Evolutionary conservation across 345 rosid genomes (phyloP).

Genomic region (Camelina laxa): DNA sequence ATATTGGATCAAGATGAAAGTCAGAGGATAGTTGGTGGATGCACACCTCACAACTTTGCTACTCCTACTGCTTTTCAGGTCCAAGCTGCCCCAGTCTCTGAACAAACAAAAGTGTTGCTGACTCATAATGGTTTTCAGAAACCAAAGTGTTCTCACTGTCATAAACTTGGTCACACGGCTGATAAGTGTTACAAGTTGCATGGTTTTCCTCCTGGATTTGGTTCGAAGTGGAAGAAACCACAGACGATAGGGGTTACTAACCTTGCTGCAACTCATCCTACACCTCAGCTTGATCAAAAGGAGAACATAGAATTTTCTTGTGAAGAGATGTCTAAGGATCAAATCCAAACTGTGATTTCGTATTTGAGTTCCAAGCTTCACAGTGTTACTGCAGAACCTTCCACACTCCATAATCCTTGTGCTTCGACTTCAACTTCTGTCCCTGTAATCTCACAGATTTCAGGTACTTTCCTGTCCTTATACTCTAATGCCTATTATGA

Average conservation of each 20-base stretch:
- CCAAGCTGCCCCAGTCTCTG: background rate
- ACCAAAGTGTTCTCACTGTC: background rate
- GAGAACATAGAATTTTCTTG: too few relatives aligned
- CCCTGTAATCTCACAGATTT: background rate
- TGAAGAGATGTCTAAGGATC: background rate
- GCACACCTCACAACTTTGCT: too few relatives aligned
- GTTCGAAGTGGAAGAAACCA: too few relatives aligned
- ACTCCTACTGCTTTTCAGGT: background rate
- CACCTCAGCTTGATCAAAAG: too few relatives aligned
- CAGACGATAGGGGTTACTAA: too few relatives aligned
- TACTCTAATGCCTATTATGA: background rate
- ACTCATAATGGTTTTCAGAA: background rate
- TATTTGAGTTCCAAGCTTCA: background rate
- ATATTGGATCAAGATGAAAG: background rate
- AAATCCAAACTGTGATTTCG: background rate
- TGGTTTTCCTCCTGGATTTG: background rate
- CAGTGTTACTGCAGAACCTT: accelerated
- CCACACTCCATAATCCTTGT: background rate
- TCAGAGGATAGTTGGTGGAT: background rate
- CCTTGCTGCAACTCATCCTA: too few relatives aligned
- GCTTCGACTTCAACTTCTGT: background rate
- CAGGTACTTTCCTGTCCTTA: background rate
- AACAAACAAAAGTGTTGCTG: too few relatives aligned
- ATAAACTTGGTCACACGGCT: background rate
- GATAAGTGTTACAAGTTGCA: background rate